These are phyloP conservation scores for Oryza brachyantha DNA, from an alignment of 176 grass and related monocot species.

Conservation along the genomic window DNA sequence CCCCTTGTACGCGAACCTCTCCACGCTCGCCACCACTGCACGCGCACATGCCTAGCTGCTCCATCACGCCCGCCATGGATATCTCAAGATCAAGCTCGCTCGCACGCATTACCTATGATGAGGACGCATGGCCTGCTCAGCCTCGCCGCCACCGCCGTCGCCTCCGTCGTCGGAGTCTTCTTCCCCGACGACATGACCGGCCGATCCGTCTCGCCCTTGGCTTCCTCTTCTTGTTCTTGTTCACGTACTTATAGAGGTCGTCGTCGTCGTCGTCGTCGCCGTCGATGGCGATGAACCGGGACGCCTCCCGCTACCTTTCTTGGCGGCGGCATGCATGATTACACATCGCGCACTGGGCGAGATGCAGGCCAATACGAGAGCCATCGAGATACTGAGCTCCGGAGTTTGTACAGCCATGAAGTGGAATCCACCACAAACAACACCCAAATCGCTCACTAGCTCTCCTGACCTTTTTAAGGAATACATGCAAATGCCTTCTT, in stretches of 20 bases:
- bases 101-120: slow-evolving; percentile 56
- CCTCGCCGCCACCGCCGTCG: not conserved
- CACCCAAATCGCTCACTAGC: slow-evolving; percentile 4
- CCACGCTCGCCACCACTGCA: slow-evolving; percentile 70
- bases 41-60: too few relatives aligned
- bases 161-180: slow-evolving; percentile 4
- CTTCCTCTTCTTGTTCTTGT: not conserved
- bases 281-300: not conserved
- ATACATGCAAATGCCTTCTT: too few relatives aligned
- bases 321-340: not conserved
- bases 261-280: not conserved
- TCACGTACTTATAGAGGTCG: not conserved
- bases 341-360: slow-evolving; percentile 21
- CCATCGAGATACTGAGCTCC: not conserved
- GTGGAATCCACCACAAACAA: slow-evolving; percentile 36
- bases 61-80: too few relatives aligned
- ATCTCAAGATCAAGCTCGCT: not conserved
- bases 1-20: slow-evolving; percentile 84
- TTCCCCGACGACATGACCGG: slow-evolving; percentile 25
- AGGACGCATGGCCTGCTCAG: slow-evolving; percentile 72
- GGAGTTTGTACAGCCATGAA: slow-evolving; percentile 11
- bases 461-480: not conserved
- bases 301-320: not conserved
- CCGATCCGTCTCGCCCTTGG: not conserved
- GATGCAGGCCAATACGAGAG: not conserved